Evolutionary conservation across 1,284 basidiomycete genomes (phyloP).

Genomic region (Boletus putidus): DNA sequence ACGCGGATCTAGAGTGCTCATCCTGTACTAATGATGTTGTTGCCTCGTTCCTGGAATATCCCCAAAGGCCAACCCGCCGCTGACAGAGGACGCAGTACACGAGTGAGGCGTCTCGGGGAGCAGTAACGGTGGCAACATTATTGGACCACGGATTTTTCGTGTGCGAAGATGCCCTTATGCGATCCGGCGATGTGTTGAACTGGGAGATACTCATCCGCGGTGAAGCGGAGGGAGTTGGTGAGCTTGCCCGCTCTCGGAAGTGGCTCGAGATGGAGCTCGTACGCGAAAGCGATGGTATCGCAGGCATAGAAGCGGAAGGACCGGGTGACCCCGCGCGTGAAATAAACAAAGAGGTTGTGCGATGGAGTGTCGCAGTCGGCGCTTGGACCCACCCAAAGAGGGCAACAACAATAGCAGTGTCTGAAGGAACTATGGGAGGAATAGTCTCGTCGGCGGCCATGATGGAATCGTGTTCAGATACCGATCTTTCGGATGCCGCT

Average conservation of each 20-base stretch:
- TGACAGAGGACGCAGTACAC: conserved; percentile 71
- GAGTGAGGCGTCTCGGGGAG: conserved; percentile 47
- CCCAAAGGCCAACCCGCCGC: conserved; percentile 74
- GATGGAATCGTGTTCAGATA: conserved; percentile 9
- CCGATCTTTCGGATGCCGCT: conserved; percentile 13
- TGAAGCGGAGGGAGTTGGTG: conserved; percentile 20
- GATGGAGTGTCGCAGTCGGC: conserved; percentile 41
- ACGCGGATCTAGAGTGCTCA: conserved; percentile 19
- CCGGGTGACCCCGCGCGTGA: conserved; percentile 43
- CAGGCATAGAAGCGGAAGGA: conserved; percentile 37
- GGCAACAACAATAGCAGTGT: conserved; percentile 57
- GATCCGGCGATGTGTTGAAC: conserved; percentile 20
- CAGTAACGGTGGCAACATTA: not conserved
- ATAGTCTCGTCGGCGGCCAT: conserved; percentile 15
- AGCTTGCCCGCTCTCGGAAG: conserved; percentile 19
- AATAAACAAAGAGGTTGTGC: conserved; percentile 41
- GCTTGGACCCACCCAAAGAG: conserved; percentile 71
- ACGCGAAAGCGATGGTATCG: conserved; percentile 46
- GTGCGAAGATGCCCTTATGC: conserved; percentile 24
- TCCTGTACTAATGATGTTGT: conserved; percentile 8
- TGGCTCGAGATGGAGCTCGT: conserved; percentile 45
- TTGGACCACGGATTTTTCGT: conserved; percentile 7
- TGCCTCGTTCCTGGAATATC: conserved; percentile 47
- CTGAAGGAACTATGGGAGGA: conserved; percentile 38
- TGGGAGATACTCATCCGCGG: conserved; percentile 26